Evolutionary conservation across 306 rosid species (phyloP), one percentile per base, ranked within the genome.

Genomic region (Morella rubra): DNA sequence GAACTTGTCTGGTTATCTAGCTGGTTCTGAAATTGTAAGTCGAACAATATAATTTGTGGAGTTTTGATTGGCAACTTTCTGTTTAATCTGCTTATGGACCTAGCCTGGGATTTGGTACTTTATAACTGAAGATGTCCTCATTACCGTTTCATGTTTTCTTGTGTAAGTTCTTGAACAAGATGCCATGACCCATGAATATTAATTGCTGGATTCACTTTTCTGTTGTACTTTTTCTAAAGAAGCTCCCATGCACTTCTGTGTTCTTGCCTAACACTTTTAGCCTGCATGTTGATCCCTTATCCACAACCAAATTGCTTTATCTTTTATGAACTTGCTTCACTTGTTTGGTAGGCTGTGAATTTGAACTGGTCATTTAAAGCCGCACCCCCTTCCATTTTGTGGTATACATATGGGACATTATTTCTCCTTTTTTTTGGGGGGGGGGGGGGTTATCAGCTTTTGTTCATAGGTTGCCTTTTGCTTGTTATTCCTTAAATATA

Each of bases 1-100:
- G 71, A 75, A 82, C 42, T 73, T 68, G 68, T 45, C 89, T 61
- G 60, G 74, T 79, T 81, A 8, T 64, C 51, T 74, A 32, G 81
- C 88, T 49, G 50, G 67, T 72, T 70, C 84, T 83, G 82, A 80
- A 83, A 81, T 76, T 74, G 97, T 91, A 73, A 85, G 96, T 86
- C 32, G 54, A 18, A 47, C 8, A 24, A 6, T 74, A 65, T 44
- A 65, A 41, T 65, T 41, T 65, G 8, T 41, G 15, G 7, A 37
- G 44, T 65, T 65, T 5, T 65, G 50, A 18, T 65, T 42, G 79
- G 68, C 74, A 58, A 58, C 71, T 56, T 74, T 82, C 72, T 66
- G 64, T 73, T 74, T 44, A 79, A 64, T 49, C 40, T 64, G 60
- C 56, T 70, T 76, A 69, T 70, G 74, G 40, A 49, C 73, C 54